phyloP scores from a whole-genome alignment of 768 basidiomycete genomes.

The Boletus pseudopeckii region DNA sequence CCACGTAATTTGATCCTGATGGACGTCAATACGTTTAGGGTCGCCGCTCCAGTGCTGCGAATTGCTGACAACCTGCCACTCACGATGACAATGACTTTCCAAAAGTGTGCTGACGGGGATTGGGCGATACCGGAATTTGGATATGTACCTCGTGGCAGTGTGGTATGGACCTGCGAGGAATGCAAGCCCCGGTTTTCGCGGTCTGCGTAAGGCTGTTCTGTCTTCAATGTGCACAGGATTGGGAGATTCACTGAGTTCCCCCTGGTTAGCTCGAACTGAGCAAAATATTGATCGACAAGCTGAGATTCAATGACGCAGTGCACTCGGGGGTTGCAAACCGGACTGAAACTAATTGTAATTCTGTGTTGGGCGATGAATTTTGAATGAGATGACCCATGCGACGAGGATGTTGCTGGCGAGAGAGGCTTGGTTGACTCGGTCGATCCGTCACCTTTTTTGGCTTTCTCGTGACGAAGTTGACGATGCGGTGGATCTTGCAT shows the following conservation, averaged over 20 bases:
- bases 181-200: background rate
- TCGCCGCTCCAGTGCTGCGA: too few relatives aligned
- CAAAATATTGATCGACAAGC: background rate
- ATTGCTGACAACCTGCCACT: too few relatives aligned
- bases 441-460: background rate
- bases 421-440: background rate
- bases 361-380: too few relatives aligned
- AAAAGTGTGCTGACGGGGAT: background rate
- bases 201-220: background rate
- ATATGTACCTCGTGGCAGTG: background rate
- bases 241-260: background rate
- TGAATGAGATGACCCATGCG: background rate
- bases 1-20: background rate
- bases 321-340: background rate
- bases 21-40: too few relatives aligned
- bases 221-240: background rate
- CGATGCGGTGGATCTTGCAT: background rate
- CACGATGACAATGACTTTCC: background rate
- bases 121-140: background rate
- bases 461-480: too few relatives aligned
- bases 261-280: background rate
- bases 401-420: background rate
- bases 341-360: too few relatives aligned
- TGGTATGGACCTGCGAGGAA: background rate
- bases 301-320: background rate